Base-by-base conservation (phyloP, 2,329 filamentous ascomycete genomes). In the Aspergillus nomiae region DNA sequence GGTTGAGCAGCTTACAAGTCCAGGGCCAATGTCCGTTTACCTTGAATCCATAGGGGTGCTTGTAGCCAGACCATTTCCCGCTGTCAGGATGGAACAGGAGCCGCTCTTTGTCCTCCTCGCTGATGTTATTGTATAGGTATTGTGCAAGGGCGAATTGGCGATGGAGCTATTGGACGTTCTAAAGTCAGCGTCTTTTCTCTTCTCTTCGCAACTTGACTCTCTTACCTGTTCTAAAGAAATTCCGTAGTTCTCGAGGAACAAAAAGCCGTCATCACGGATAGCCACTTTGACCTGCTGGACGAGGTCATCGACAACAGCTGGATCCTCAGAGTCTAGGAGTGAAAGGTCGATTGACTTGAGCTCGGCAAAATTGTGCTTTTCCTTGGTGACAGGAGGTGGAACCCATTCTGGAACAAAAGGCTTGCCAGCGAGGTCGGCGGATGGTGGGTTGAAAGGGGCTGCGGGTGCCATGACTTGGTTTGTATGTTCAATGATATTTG, bases 211-310 rank as follows among this genome's bases (percentile, higher is more conserved):
- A 2, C 30, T 10, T 24, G 6, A 8, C 19, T 5, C 32, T 21
- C 60, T 63, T 45, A 71, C 70, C 74, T 83, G 74, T 50, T 80
- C 81, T 7, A 84, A 64, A 1, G 81, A 83, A 28, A 85, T 70
- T 19, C 82, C 83, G 62, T 85, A 84, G 70, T 85, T 83, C 65
- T 82, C 79, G 0, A 85, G 72, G 69, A 83, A 84, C 6, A 82
- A 69, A 56, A 82, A 82, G 0, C 80, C 80, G 65, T 82, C 80
- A 26, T 82, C 76, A 8, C 77, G 75, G 59, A 82, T 82, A 4
- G 80, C 80, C 7, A 64, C 56, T 63, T 82, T 82, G 41, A 79
- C 77, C 56, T 79, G 76, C 50, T 81, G 68, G 4, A 84, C 76
- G 3, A 85, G 76, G 2, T 74, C 64, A 19, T 80, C 75, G 1